Evolutionary conservation across 1,284 basidiomycete genomes (phyloP), one percentile per base, ranked within the genome.

Genomic region (Moesziomyces sp.): DNA sequence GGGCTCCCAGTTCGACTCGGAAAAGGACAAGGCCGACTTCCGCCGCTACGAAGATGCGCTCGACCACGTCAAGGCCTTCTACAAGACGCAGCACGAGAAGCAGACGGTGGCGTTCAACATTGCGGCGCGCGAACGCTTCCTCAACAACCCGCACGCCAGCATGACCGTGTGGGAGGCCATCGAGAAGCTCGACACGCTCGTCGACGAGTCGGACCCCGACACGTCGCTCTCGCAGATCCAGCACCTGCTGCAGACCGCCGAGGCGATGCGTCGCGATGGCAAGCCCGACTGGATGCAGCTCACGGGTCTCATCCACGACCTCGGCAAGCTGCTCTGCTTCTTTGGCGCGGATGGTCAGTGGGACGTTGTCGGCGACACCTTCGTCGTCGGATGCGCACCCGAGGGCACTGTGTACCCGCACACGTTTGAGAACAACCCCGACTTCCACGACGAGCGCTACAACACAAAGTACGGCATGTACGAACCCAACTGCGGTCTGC

Each of bases 191-290:
- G 90, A 95, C 82, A 93, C 91, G 0, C 88, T 96, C 46, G 88
- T 95, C 58, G 93, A 95, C 84, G 92, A 94, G 76, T 93, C 91
- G 8, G 93, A 93, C 84, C 92, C 92, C 54, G 76, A 77, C 59
- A 77, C 76, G 1, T 64, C 59, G n/a, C 62, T 77, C 1, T 65
- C 60, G 10, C 93, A 96, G 85, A 94, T 95, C 53, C 92, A 94
- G 79, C 93, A 96, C 83, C 87, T 95, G 3, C 87, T 95, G 2
- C 93, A 95, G 84, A 95, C 93, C 0, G 93, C 93, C 38, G 93
- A 96, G 83, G 93, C 93, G 3, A 94, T 95, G 76, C 88, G 93
- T 47, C 87, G 89, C 23, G 93, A 95, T 79, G 92, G 92, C 10
- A 93, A 93, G 85, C 75, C 74, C 3, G 85, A 86, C 47, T 86